Conservation (phyloP, 345 rosid genomes). For the Sapria himalayana region DNA sequence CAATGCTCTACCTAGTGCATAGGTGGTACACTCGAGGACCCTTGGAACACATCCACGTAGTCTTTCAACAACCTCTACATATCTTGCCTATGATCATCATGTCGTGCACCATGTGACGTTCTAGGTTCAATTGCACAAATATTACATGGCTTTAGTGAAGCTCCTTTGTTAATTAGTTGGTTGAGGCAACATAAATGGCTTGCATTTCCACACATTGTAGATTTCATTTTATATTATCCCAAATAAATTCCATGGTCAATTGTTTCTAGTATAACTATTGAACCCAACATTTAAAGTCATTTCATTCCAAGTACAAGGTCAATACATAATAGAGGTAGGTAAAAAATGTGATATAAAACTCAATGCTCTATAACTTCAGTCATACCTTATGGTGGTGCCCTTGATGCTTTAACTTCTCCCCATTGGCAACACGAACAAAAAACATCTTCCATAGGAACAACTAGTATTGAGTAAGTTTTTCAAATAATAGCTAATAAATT, state of each 20-base stretch:
- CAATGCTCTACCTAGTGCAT: neutral
- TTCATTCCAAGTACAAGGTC: neutral
- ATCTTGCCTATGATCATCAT: no score
- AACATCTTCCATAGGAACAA: neutral
- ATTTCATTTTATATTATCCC: neutral
- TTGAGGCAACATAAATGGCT: neutral
- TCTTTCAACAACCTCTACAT: neutral
- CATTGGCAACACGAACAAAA: neutral
- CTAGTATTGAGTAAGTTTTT: no score
- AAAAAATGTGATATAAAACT: neutral
- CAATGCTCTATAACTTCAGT: neutral
- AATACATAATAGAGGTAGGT: neutral
- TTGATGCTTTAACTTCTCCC: neutral
- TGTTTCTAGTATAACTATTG: neutral
- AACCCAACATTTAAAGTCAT: no score
- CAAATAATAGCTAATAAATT: neutral
- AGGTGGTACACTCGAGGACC: neutral
- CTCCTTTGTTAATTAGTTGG: neutral
- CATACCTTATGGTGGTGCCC: neutral
- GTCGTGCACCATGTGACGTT: no score
- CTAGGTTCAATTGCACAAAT: no score
- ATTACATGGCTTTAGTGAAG: neutral
- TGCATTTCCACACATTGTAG: neutral
- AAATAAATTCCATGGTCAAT: neutral
- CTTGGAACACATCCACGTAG: neutral